Base-by-base conservation (phyloP, 2,329 filamentous ascomycete species). In the Fusarium praegraminearum region DNA sequence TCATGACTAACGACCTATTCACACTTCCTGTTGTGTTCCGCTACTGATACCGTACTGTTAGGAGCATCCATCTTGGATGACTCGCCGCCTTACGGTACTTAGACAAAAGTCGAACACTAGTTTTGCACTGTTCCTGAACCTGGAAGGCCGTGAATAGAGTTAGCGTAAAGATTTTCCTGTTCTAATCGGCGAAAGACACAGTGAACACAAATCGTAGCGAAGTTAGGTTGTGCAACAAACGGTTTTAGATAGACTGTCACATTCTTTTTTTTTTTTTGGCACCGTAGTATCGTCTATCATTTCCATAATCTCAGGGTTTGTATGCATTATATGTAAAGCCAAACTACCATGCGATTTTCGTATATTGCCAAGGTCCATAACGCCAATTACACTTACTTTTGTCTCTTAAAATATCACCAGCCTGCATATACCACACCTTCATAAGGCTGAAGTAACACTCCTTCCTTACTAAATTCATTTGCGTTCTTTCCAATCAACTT, bases 361-460 rank as follows among this genome's bases (percentile, higher is more conserved):
- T 40, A 3, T n/a, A n/a, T 3, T 3, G 10, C 36, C 11, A 7
- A 7, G n/a, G 11, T 20, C 5, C 10, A 6, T 7, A 5, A n/a
- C 12, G 3, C 12, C 11, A 20, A 40, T 12, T 8, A 8, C n/a
- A 40, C 5, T 40, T n/a, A 1, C n/a, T 20, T 13, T 38, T 40
- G 3, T 15, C 11, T 15, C 12, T 20, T 7, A 11, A 8, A 12
- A 0, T 7, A 20, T 40, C 7, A 60, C 46, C 56, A 56, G 0
- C 16, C 30, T 16, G 40, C 46, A 43, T 66, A 69, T 0, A 59
- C 43, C 1, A 59, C 46, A 0, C 65, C 65, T 7, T 49, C 46
- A 28, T 70, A 70, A 0, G 57, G 16, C 15, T 30, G 32, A 0
- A 70, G 13, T 1, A 10, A 1, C 1, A 69, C 4, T 2, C 22